Evolutionary conservation across 768 basidiomycete genomes (phyloP).

Genomic region (Sporobolomyces pararoseus): DNA sequence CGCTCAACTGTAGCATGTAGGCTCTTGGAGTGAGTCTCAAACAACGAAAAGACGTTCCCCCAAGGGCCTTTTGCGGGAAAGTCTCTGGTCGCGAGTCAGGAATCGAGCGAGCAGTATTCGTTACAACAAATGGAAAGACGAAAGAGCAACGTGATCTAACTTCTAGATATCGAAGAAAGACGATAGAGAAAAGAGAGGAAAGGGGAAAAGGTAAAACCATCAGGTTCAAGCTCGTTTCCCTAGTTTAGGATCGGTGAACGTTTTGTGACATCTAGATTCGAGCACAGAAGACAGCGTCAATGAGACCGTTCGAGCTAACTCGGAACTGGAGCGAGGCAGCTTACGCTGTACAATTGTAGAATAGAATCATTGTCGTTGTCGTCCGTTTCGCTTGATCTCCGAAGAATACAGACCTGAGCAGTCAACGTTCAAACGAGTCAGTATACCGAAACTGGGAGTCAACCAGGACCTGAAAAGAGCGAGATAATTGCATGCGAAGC

Average conservation of each 20-base stretch:
- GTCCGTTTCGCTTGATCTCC: constrained; percentile 97
- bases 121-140: not conserved
- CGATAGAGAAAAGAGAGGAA: not conserved
- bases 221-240: constrained; percentile 69
- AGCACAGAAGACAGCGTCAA: not conserved
- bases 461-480: not conserved
- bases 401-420: constrained; percentile 75
- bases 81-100: no score
- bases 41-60: no score
- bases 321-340: not conserved
- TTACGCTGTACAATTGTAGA: constrained; percentile 65
- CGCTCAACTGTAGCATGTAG: no score
- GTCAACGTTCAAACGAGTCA: not conserved
- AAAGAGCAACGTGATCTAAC: not conserved
- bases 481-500: not conserved
- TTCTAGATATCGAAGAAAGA: not conserved
- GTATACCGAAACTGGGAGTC: not conserved
- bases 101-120: no score
- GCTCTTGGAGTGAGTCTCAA: no score
- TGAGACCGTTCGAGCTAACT: no score
- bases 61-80: no score
- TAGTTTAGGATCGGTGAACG: constrained; percentile 35
- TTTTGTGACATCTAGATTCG: constrained; percentile 31
- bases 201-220: not conserved
- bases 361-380: constrained; percentile 89